Evolutionary conservation across 768 basidiomycete species (phyloP).

Genomic region (Mycena metata): DNA sequence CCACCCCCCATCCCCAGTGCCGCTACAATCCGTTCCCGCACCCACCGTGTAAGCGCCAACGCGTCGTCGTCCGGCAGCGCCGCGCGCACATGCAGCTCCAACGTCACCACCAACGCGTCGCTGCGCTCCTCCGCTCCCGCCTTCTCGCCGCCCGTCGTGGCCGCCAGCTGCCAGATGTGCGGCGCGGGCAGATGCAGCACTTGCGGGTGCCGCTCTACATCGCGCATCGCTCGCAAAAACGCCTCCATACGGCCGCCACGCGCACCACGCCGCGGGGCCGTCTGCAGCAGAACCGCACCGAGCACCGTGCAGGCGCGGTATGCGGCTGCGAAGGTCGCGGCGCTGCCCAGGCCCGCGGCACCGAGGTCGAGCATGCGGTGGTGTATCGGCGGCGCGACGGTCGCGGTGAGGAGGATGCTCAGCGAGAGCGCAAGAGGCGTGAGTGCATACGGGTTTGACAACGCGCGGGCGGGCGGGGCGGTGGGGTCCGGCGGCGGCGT

Average conservation of each 20-base stretch:
- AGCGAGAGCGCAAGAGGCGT: conserved; percentile 72
- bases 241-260: conserved; percentile 81
- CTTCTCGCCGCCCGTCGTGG: conserved; percentile 23
- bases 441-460: conserved; percentile 83
- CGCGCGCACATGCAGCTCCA: conserved; percentile 81
- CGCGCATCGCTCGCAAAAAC: conserved; percentile 84
- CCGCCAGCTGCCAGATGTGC: conserved; percentile 86
- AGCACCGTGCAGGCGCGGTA: conserved; percentile 88
- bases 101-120: conserved; percentile 75
- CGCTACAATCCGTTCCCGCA: conserved; percentile 73
- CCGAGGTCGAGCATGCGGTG: conserved; percentile 86
- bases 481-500: conserved; percentile 50
- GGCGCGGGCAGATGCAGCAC: conserved; percentile 88
- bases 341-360: conserved; percentile 82
- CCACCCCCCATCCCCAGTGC: conserved; percentile 59
- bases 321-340: conserved; percentile 85
- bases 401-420: conserved; percentile 66
- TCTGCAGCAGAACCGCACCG: conserved; percentile 90
- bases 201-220: conserved; percentile 88
- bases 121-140: conserved; percentile 4
- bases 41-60: conserved; percentile 80
- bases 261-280: conserved; percentile 77
- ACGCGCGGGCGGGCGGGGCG: conserved; percentile 52
- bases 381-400: conserved; percentile 68
- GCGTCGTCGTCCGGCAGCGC: conserved; percentile 80